Conservation (phyloP, 2,329 filamentous ascomycete genomes). For the Aspergillus hortae region DNA sequence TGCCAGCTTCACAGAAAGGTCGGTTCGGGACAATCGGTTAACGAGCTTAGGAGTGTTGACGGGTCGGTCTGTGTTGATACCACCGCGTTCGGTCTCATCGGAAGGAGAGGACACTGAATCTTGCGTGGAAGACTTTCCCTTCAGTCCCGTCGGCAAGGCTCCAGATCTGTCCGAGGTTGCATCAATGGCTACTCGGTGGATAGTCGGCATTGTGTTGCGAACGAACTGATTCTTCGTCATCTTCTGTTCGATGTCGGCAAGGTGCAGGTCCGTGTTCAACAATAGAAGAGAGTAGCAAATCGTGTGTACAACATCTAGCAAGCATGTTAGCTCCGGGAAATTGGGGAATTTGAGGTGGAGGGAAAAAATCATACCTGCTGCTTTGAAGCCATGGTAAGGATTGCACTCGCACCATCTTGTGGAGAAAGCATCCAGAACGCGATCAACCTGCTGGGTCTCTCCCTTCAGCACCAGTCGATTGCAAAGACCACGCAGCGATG, state of each 20-base stretch:
- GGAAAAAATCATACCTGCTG: conserved; percentile 59
- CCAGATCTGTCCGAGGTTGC: conserved; percentile 66
- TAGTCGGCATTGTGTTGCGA: conserved; percentile 91
- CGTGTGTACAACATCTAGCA: conserved; percentile 84
- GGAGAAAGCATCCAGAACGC: conserved; percentile 85
- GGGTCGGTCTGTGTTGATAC: conserved; percentile 17
- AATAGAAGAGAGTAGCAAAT: conserved; percentile 95
- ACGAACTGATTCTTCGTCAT: conserved; percentile 95
- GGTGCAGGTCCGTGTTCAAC: conserved; percentile 90
- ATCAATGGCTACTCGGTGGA: conserved; percentile 71
- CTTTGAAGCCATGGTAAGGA: conserved; percentile 86
- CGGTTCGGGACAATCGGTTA: conserved; percentile 24
- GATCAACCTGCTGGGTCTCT: conserved; percentile 95
- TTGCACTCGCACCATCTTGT: conserved; percentile 93
- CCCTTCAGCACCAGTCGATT: conserved; percentile 76
- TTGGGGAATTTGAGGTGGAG: background rate
- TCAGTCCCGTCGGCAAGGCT: conserved; percentile 33
- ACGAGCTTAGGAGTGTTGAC: conserved; percentile 17
- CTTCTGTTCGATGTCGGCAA: conserved; percentile 92
- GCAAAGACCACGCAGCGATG: conserved; percentile 75
- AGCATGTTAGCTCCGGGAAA: conserved; percentile 19
- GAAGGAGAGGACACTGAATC: conserved; percentile 28
- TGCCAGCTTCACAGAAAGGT: conserved; percentile 25
- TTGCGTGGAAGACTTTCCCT: conserved; percentile 37
- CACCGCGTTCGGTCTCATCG: conserved; percentile 15